Conservation (phyloP, 2,329 filamentous ascomycete genomes). For the Cercospora sesami region DNA sequence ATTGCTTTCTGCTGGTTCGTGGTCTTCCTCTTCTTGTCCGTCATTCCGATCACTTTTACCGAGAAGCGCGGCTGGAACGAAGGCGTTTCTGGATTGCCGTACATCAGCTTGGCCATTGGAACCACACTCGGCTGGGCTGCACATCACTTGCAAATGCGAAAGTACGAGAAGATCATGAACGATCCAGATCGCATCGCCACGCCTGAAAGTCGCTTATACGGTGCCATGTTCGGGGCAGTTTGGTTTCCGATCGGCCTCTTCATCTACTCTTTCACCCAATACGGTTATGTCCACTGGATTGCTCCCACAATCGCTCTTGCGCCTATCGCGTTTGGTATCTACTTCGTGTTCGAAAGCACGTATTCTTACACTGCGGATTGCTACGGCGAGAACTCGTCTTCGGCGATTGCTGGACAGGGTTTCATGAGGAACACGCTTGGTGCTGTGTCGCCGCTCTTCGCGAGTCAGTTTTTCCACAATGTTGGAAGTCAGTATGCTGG, state of each 20-base stretch:
- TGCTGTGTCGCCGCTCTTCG: slow-evolving; percentile 55
- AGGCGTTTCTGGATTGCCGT: slow-evolving; percentile 52
- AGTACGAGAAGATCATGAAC: slow-evolving; percentile 47
- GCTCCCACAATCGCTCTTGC: slow-evolving; percentile 52
- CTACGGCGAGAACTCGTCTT: slow-evolving; percentile 50
- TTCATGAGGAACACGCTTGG: slow-evolving; percentile 56
- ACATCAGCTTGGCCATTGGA: slow-evolving; percentile 54
- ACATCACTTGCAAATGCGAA: slow-evolving; percentile 54
- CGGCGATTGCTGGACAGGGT: slow-evolving; percentile 53
- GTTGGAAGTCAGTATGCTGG: slow-evolving; percentile 56
- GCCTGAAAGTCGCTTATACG: slow-evolving; percentile 52
- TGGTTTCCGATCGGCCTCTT: slow-evolving; percentile 53
- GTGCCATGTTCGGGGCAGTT: slow-evolving; percentile 51
- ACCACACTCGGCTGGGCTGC: slow-evolving; percentile 51
- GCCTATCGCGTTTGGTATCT: slow-evolving; percentile 55
- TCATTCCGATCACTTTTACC: slow-evolving; percentile 53
- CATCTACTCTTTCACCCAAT: slow-evolving; percentile 58
- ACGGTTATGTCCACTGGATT: slow-evolving; percentile 52
- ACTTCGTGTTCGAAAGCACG: slow-evolving; percentile 51
- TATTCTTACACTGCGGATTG: slow-evolving; percentile 57
- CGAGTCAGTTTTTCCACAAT: slow-evolving; percentile 55
- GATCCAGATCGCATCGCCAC: slow-evolving; percentile 42
- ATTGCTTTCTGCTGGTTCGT: slow-evolving; percentile 57
- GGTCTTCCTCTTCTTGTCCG: slow-evolving; percentile 56
- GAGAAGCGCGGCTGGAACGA: slow-evolving; percentile 57